Percentiles rank a stretch among this genome's conserved stretches.
phyloP scores from a whole-genome alignment of 805 yeast species.

The Candida piceae region DNA sequence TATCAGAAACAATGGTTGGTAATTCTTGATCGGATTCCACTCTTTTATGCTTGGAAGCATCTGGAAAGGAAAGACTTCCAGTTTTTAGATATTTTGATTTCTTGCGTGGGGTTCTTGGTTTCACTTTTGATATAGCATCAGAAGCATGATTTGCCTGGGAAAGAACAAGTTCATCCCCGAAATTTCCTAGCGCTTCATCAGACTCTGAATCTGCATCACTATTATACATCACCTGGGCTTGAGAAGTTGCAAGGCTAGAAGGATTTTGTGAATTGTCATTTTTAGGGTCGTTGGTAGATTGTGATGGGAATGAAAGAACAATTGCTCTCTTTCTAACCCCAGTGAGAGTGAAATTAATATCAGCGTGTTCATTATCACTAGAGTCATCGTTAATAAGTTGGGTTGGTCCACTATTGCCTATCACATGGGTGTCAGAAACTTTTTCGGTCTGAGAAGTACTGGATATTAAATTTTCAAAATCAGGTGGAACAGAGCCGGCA shows the following conservation, averaged over 20 bases:
- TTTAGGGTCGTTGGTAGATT: not conserved
- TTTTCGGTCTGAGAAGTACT: conserved; percentile 2
- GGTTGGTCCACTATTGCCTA: not conserved
- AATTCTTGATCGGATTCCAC: not conserved
- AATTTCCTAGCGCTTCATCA: not conserved
- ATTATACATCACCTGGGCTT: not conserved
- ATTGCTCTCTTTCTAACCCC: conserved; percentile 1
- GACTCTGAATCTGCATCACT: not conserved
- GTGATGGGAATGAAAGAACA: not conserved
- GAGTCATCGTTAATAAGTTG: not conserved
- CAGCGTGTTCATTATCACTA: not conserved
- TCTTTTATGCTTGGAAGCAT: too few relatives aligned
- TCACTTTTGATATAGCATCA: not conserved
- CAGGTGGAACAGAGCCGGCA: too few relatives aligned
- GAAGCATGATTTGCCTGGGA: not conserved
- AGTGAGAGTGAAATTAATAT: not conserved
- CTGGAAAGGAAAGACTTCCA: too few relatives aligned
- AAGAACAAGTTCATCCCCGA: not conserved
- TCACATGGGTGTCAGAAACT: not conserved
- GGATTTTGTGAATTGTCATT: too few relatives aligned
- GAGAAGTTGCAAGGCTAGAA: too few relatives aligned
- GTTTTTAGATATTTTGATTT: too few relatives aligned
- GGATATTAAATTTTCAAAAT: too few relatives aligned
- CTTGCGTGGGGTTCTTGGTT: not conserved
- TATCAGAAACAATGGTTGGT: not conserved